Evolutionary conservation across 495 filamentous ascomycete genomes (phyloP).

Genomic region (Penicillium lagena): DNA sequence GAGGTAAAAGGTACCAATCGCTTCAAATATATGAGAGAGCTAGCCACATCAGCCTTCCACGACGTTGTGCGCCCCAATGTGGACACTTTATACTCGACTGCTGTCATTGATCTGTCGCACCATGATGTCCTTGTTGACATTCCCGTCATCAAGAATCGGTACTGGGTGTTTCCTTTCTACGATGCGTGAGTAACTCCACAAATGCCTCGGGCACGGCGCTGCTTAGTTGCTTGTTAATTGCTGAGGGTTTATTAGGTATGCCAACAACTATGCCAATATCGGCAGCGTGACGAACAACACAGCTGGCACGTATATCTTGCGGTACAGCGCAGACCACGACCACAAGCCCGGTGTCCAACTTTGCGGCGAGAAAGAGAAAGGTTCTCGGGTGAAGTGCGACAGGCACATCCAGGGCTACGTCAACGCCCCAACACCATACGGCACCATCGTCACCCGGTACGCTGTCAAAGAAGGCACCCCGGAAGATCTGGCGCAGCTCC

Average conservation of each 20-base stretch:
- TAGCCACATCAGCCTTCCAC: not conserved
- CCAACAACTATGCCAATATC: constrained; percentile 1
- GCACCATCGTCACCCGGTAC: not conserved
- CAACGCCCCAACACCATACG: constrained; percentile 1
- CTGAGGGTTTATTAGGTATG: not conserved
- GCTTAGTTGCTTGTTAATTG: not conserved
- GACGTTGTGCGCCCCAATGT: constrained; percentile 2
- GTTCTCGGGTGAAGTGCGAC: too few relatives aligned
- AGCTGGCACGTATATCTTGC: constrained; percentile 9
- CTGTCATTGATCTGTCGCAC: constrained; percentile 1
- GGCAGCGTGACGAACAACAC: not conserved
- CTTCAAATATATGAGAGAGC: not conserved
- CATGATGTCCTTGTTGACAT: not conserved
- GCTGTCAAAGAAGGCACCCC: not conserved
- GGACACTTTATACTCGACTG: constrained; percentile 1
- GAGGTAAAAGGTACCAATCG: too few relatives aligned
- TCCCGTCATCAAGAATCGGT: constrained; percentile 1
- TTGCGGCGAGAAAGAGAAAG: too few relatives aligned
- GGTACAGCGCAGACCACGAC: not conserved
- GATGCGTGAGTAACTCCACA: not conserved
- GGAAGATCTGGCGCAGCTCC: not conserved
- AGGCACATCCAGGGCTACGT: not conserved
- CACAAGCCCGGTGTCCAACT: too few relatives aligned
- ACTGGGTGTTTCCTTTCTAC: constrained; percentile 3
- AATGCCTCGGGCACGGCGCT: too few relatives aligned